phyloP scores from a whole-genome alignment of 1,284 basidiomycete species.

The Cryptococcus sp. region DNA sequence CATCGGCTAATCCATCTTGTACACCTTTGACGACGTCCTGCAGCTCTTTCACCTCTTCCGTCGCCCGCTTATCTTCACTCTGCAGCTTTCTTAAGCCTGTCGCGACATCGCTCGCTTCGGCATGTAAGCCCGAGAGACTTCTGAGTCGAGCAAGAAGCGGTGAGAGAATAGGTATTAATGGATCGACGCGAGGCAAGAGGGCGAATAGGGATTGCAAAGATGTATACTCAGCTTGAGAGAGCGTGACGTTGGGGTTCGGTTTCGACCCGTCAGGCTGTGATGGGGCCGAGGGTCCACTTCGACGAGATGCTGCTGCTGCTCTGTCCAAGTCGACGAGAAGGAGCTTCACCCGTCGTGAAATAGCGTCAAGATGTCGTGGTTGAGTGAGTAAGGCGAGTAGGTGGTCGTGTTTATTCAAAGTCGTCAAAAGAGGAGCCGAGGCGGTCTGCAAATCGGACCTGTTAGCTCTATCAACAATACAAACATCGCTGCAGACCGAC shows the following conservation, averaged over 20 bases:
- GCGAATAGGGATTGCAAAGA: slow-evolving; percentile 63
- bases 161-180: slow-evolving; percentile 84
- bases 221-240: slow-evolving; percentile 60
- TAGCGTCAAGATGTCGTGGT: slow-evolving; percentile 94
- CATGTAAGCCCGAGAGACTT: slow-evolving; percentile 78
- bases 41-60: slow-evolving; percentile 67
- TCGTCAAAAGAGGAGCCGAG: slow-evolving; percentile 74
- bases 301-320: slow-evolving; percentile 60
- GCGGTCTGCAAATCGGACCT: slow-evolving; percentile 55
- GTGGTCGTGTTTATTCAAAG: slow-evolving; percentile 77
- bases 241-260: slow-evolving; percentile 24
- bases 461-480: no score
- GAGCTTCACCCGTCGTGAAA: slow-evolving; percentile 88
- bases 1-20: slow-evolving; percentile 69
- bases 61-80: slow-evolving; percentile 65
- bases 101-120: slow-evolving; percentile 72
- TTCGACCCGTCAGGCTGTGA: slow-evolving; percentile 24
- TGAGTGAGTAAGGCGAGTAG: slow-evolving; percentile 80
- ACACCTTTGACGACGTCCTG: slow-evolving; percentile 67
- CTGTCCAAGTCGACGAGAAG: slow-evolving; percentile 91
- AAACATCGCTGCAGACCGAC: slow-evolving; percentile 7
- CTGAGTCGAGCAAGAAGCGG: slow-evolving; percentile 85
- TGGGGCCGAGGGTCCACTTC: slow-evolving; percentile 47
- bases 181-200: slow-evolving; percentile 77
- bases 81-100: slow-evolving; percentile 65